Conservation (phyloP, 768 basidiomycete species). For the Vararia minispora region DNA sequence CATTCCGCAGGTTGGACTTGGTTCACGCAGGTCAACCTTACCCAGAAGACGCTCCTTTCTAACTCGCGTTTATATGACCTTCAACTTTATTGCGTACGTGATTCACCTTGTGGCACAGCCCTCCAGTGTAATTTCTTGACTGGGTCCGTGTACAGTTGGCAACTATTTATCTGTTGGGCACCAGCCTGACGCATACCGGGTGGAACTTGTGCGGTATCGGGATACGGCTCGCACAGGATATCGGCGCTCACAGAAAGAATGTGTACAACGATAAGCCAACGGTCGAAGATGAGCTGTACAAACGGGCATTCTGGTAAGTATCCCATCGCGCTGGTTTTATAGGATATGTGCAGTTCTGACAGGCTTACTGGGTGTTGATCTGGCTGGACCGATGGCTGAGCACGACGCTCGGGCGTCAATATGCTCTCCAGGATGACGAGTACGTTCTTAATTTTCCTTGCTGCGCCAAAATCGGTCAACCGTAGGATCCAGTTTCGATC, state of each 20-base stretch:
- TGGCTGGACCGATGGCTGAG: constrained; percentile 35
- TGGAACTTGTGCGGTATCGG: constrained; percentile 54
- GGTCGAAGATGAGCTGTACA: constrained; percentile 63
- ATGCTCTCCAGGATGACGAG: constrained; percentile 68
- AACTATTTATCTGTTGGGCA: too few relatives aligned
- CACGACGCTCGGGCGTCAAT: constrained; percentile 51
- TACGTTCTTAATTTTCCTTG: too few relatives aligned
- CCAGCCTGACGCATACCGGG: constrained; percentile 37
- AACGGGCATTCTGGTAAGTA: constrained; percentile 53
- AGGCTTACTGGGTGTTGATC: constrained; percentile 34
- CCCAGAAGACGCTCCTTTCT: constrained; percentile 45
- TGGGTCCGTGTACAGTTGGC: too few relatives aligned
- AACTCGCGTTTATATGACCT: constrained; percentile 57
- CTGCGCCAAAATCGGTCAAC: too few relatives aligned
- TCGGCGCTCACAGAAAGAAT: constrained; percentile 54
- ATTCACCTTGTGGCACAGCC: constrained; percentile 27
- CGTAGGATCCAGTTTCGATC: constrained; percentile 12
- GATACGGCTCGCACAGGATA: constrained; percentile 62
- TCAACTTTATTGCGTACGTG: constrained; percentile 50
- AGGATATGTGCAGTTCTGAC: too few relatives aligned
- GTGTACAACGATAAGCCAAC: constrained; percentile 29
- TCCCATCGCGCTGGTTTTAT: too few relatives aligned
- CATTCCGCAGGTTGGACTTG: constrained; percentile 37
- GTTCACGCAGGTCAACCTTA: constrained; percentile 47
- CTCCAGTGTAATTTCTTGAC: too few relatives aligned